Evolutionary conservation across 2,329 filamentous ascomycete species (phyloP).

Genomic region (Verticillium longisporum): DNA sequence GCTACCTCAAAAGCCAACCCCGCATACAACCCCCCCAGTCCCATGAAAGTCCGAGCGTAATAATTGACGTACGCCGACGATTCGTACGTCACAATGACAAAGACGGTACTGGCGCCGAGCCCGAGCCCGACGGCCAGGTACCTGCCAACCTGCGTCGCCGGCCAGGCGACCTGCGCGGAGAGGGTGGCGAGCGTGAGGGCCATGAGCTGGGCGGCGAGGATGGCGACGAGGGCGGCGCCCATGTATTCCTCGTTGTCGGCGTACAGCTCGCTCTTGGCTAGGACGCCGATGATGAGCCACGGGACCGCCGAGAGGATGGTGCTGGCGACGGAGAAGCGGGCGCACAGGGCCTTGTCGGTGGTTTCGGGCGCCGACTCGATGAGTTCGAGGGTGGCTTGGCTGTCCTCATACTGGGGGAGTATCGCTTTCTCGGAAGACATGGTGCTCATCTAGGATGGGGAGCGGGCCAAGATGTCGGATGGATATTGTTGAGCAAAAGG

Average conservation of each 20-base stretch:
- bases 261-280: background rate
- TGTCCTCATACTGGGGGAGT: background rate
- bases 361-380: background rate
- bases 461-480: too few species aligned
- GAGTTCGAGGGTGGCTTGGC: background rate
- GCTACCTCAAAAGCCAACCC: background rate
- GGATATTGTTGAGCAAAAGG: too few species aligned
- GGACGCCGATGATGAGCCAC: background rate
- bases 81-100: background rate
- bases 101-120: background rate
- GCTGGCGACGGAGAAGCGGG: background rate
- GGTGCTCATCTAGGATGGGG: background rate
- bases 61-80: background rate
- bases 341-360: background rate
- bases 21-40: background rate
- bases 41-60: background rate
- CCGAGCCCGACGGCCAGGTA: background rate
- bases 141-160: background rate
- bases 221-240: background rate
- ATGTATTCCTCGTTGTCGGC: background rate
- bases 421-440: background rate
- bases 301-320: background rate
- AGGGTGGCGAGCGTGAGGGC: background rate
- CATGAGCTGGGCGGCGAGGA: background rate
- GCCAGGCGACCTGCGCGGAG: background rate